Base-by-base conservation (phyloP, 139 green algal genomes). In the Chlamydomonas asymmetrica region DNA sequence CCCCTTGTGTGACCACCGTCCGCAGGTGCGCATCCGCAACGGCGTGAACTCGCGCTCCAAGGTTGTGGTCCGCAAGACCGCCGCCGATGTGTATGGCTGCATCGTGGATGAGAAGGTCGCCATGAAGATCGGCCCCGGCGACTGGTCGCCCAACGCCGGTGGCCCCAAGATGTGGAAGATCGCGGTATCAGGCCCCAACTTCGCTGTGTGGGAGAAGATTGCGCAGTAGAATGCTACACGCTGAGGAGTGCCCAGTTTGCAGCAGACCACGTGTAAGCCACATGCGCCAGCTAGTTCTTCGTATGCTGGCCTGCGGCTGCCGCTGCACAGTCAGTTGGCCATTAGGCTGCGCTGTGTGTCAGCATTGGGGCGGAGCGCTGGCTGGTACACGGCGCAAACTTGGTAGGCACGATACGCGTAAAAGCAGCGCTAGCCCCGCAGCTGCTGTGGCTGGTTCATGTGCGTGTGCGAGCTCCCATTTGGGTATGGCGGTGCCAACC, bases 141-240 rank as follows among this genome's bases (percentile, higher is more conserved):
- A 94, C 82, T 95, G 91, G 89, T 93, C 87, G 4, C 94, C 94
- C 40, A 90, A 90, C 52, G 66, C 63, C 29, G 81, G 80, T 34
- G 74, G 83, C 34, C 63, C 93, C 37, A 78, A 90, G 25, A 43
- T 89, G 43, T 92, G 91, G 80, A 83, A 89, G 73, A 74, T 93
- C 31, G 66, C 80, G 3, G 71, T 52, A 66, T 87, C 68, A 38
- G 93, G 93, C 50, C 74, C 68, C 50, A 86, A 97, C 39, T 97
- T 87, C 85, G 93, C 93, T 6, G 89, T 96, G 27, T 97, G 93
- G 93, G 88, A 92, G 79, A n/a, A n/a, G n/a, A n/a, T n/a, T n/a
- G 82, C 80, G 4, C 70, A 80, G 3, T 34, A 52, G 27, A 37
- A 25, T 39, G 56, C 54, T n/a, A 1, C 56, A 31, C 56, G 37